phyloP scores from a whole-genome alignment of 306 rosid genomes.

The Leucaena leucocephala region DNA sequence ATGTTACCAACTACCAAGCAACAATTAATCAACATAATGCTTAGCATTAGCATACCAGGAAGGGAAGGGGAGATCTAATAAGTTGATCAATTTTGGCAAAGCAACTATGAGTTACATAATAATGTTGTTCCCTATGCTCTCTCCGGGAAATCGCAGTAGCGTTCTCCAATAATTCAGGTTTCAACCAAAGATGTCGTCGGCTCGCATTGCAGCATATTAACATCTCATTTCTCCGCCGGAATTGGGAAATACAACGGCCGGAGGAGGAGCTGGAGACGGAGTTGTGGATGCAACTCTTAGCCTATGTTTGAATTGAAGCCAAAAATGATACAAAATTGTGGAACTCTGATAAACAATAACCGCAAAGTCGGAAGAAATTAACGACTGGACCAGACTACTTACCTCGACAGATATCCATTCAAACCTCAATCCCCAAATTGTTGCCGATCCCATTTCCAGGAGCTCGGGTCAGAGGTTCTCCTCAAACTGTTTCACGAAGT shows the following conservation, averaged over 20 bases:
- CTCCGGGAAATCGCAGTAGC: not conserved
- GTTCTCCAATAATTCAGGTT: not conserved
- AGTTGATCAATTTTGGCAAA: constrained; percentile 10
- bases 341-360: not conserved
- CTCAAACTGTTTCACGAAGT: not conserved
- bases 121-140: not conserved
- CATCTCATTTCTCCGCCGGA: not conserved
- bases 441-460: constrained; percentile 3
- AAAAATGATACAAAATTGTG: not conserved
- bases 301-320: no score
- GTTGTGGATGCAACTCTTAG: not conserved
- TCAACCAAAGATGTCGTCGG: not conserved
- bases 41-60: constrained; percentile 2
- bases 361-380: not conserved
- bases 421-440: constrained; percentile 4
- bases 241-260: not conserved
- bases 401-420: constrained; percentile 8
- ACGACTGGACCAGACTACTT: not conserved
- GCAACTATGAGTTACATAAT: not conserved
- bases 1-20: not conserved
- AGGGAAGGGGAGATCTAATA: constrained; percentile 2
- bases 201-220: not conserved
- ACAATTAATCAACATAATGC: not conserved
- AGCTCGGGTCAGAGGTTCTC: not conserved
- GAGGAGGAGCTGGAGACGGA: not conserved